Evolutionary conservation across 352 stramenopile species (phyloP).

Genomic region (Hyaloperonospora arabidopsidis): DNA sequence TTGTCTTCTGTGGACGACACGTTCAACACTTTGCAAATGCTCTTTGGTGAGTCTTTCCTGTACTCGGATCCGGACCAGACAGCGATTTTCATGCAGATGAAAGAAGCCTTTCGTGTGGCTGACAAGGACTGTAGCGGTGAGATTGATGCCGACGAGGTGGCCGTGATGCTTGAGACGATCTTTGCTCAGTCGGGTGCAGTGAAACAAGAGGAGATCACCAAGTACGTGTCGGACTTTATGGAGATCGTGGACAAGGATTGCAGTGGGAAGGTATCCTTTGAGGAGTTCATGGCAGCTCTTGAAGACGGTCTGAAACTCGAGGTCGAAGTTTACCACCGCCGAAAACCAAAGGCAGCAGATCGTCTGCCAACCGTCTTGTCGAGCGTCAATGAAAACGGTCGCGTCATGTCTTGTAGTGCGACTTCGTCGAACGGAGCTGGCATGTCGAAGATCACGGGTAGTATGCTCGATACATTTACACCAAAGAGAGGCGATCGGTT

Average conservation of each 20-base stretch:
- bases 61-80: constrained; percentile 77
- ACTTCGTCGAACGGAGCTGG: constrained; percentile 28
- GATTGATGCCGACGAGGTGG: constrained; percentile 72
- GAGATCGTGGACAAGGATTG: constrained; percentile 52
- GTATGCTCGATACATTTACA: constrained; percentile 35
- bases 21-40: constrained; percentile 61
- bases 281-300: constrained; percentile 75
- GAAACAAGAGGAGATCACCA: constrained; percentile 56
- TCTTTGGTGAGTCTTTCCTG: constrained; percentile 67
- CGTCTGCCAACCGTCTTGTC: constrained; percentile 23
- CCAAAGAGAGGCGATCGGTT: constrained; percentile 35
- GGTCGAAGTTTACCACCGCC: constrained; percentile 57
- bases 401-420: constrained; percentile 14
- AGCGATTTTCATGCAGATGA: constrained; percentile 84
- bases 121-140: constrained; percentile 78
- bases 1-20: constrained; percentile 45
- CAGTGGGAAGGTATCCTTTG: constrained; percentile 69
- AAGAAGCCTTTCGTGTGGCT: constrained; percentile 69
- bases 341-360: constrained; percentile 28
- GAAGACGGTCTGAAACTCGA: constrained; percentile 70
- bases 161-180: constrained; percentile 66
- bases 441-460: constrained; percentile 29
- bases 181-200: constrained; percentile 70
- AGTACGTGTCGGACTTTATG: constrained; percentile 77
- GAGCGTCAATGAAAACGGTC: constrained; percentile 34